Percentiles rank a stretch among this genome's conserved stretches.
Evolutionary conservation across 805 yeast genomes (phyloP).

Genomic region (Candida schatavii): DNA sequence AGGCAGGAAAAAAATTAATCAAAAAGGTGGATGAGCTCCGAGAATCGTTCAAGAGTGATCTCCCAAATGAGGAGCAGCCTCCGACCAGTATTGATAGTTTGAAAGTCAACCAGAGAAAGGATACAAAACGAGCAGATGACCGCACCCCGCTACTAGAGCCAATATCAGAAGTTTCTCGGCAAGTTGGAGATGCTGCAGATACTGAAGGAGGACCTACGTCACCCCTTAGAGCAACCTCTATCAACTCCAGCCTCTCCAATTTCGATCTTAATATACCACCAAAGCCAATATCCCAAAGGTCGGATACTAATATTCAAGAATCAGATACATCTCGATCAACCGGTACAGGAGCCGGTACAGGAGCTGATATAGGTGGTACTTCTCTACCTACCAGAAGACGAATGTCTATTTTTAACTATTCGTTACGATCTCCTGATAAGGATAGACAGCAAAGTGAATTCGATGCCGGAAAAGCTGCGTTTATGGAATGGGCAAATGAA

Average conservation of each 20-base stretch:
- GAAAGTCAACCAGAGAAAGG: neutral
- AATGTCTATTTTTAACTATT: constrained; percentile 21
- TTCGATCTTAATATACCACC: neutral
- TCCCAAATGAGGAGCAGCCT: constrained; percentile 5
- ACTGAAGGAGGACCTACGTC: neutral
- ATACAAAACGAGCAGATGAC: neutral
- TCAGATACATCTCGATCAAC: constrained; percentile 3
- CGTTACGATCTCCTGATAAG: constrained; percentile 15
- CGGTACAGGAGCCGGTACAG: neutral
- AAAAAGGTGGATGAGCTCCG: constrained; percentile 27
- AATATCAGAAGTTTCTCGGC: constrained; percentile 1
- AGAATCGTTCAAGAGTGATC: constrained; percentile 12
- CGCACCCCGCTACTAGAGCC: constrained; percentile 4
- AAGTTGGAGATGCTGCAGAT: neutral
- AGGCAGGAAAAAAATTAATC: constrained; percentile 54
- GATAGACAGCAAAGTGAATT: constrained; percentile 18
- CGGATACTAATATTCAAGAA: neutral
- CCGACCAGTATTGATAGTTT: constrained; percentile 2
- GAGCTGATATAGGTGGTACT: neutral
- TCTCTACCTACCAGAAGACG: constrained; percentile 4
- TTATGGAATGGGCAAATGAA: constrained; percentile 63
- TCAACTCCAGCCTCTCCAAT: neutral
- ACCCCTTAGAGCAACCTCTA: neutral
- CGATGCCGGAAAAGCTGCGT: constrained; percentile 44
- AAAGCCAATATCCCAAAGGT: neutral